Evolutionary conservation across 768 basidiomycete species (phyloP), one percentile per base, ranked within the genome.

Genomic region (Xanthoconium stramineum): DNA sequence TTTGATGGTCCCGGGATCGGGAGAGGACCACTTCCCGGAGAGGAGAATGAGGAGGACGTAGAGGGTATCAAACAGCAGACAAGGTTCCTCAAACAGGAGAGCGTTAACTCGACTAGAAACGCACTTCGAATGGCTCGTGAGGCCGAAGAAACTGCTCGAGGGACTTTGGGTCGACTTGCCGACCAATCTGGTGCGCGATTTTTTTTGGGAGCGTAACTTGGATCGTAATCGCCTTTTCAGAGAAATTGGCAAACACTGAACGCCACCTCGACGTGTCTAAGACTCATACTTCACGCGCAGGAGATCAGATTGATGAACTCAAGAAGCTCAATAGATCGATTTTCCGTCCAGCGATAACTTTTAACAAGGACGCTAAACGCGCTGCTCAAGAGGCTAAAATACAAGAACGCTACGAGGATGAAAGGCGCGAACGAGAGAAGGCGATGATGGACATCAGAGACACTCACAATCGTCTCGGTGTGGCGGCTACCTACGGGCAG

Each of bases 21-120:
- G 35, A 69, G 64, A 32, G 78, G 80, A 35, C 81, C 82, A 36
- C 61, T 77, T 47, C 78, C 82, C 15, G 88, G 86, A 40, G 84
- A 88, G 67, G 88, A 89, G 68, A 84, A 83, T 50, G 91, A 93
- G 1, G 91, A 94, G 57, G 94, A 94, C 60, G 77, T 94, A 6
- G 96, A 99, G 74, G 92, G 88, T 28, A 98, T 99, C 74, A 98
- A 97, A 75, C 84, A 91, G 65, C 88, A 94, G 73, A 94, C 91
- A 57, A 81, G 86, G 54, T 90, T 83, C 65, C 69, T 89, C 58
- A 98, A 99, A 75, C 94, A 98, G 73, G 95, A 98, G 64, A 89
- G 86, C 67, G 86, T 95, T 46, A 86, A 83, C 52, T 89, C 90
- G 15, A 90, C 94, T 1, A 78, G 95, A 64, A 98, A 98, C 73